Evolutionary conservation across 805 yeast genomes (phyloP), one percentile per base, ranked within the genome.

Genomic region (Cyberlindnera bimundalis): DNA sequence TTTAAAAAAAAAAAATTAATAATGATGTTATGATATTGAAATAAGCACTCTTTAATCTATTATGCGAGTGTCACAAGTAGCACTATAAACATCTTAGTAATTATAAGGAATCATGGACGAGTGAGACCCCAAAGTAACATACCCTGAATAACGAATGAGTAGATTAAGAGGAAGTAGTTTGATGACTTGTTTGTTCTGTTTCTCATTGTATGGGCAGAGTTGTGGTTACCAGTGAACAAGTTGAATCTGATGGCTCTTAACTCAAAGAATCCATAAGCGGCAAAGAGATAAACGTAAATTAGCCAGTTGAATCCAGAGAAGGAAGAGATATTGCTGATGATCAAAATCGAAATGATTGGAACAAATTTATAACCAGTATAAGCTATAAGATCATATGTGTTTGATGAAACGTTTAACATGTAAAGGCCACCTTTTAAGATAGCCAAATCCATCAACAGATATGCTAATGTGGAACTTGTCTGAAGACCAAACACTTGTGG

Each of bases 301-400:
- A 71, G 52, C 68, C 79, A 76, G 47, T 73, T 74, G 42, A 76
- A 55, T 12, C 69, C 52, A 19, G 70, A 37, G 43, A 43, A 62
- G 20, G 66, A 64, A 30, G 69, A 66, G 34, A 72, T 56, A 47
- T 70, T 71, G 47, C 77, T 80, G 51, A 76, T 59, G 30, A 80
- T 58, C 51, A 82, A 64, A 38, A 77, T 67, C n/a, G 74, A 59
- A 14, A 81, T 73, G 47, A 84, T 71, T 8, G 96, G 87, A 29
- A 95, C 88, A 59, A 88, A 95, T 62, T 93, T 93, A 71, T 93
- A 95, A 27, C 98, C 97, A 37, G 90, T 81, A 65, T 87, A 93
- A 46, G 96, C 82, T 9, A 86, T 74, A 46, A 93, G 68, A 61
- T 93, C 99, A 73, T 90, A 80, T 29, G 86, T 60, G 51, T 80